A percentile compares a stretch with the other conserved stretches of the same genome.
Evolutionary conservation across 805 yeast genomes (phyloP).

Genomic region (Wickerhamiella alocasiicola): DNA sequence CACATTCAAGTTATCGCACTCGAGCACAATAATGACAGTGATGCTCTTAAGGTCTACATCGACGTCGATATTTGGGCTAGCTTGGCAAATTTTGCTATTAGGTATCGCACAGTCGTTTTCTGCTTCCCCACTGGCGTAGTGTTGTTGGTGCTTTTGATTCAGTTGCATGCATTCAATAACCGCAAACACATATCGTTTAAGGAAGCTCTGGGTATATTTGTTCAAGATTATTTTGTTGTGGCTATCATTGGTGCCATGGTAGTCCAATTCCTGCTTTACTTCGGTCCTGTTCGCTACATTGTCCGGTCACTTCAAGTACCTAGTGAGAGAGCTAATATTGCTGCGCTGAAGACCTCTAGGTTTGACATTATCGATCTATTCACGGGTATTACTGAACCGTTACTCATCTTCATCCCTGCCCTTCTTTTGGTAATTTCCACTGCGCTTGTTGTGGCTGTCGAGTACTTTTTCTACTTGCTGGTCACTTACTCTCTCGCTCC

Average conservation of each 20-base stretch:
- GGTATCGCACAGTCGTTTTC: slow-evolving; percentile 66
- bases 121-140: slow-evolving; percentile 56
- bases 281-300: slow-evolving; percentile 14
- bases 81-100: slow-evolving; percentile 53
- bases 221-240: slow-evolving; percentile 23
- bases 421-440: slow-evolving; percentile 16
- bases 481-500: slow-evolving; percentile 7
- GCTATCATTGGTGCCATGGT: slow-evolving; percentile 21
- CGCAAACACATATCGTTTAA: slow-evolving; percentile 34
- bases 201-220: slow-evolving; percentile 34
- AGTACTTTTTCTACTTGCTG: slow-evolving; percentile 18
- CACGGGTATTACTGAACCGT: slow-evolving; percentile 18
- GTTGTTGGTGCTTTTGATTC: slow-evolving; percentile 40
- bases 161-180: slow-evolving; percentile 34
- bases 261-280: slow-evolving; percentile 25
- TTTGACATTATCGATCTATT: slow-evolving; percentile 20
- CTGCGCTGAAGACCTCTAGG: slow-evolving; percentile 15
- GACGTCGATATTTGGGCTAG: slow-evolving; percentile 44
- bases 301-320: slow-evolving; percentile 22
- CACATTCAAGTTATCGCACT: slow-evolving; percentile 11
- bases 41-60: slow-evolving; percentile 9
- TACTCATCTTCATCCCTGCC: slow-evolving; percentile 16
- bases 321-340: slow-evolving; percentile 20
- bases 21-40: background rate
- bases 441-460: slow-evolving; percentile 12